Base-by-base conservation (phyloP, 2,329 filamentous ascomycete species). In the Trichoderma sp. region DNA sequence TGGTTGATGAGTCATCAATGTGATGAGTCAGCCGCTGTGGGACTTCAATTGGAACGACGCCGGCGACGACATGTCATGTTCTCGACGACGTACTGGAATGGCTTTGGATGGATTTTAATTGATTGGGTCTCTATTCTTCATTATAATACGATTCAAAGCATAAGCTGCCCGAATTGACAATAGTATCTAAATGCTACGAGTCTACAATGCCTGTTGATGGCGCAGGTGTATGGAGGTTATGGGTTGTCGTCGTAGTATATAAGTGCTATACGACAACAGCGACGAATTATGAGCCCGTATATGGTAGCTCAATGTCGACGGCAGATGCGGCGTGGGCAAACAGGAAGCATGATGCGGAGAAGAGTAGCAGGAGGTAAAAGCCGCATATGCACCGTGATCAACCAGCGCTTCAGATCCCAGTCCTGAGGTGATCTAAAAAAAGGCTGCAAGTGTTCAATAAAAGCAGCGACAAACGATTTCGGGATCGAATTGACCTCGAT, bases 11-110 rank as follows among this genome's bases (percentile, higher is more conserved):
- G 26, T 55, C 52, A 58, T 58, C 30, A 14, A 26, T 1, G 8
- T 37, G 54, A 58, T 58, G 54, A 63, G n/a, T 63, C 59, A 63
- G 59, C 59, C 1, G n/a, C 21, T n/a, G 11, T 30, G 34, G 46
- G 26, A 52, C 59, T 24, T 63, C 59, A 63, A 5, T 24, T 49
- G n/a, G 18, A 5, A 16, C 39, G 28, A 51, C 59, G 6, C 32
- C 28, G 39, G 8, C 59, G 28, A 51, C 11, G 46, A 49, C 46
- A 49, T 11, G 18, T n/a, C 39, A 2, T 46, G 39, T 18, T 8
- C 34, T 60, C 21, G 11, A 26, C 32, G 26, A 51, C 11, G 51
- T 61, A 5, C 14, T 21, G 10, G 11, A 16, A 5, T 34, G 2
- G 6, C 6, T 11, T 21, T 21, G 13, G 43, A 16, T 51, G 52